Conservation (phyloP, 164 flowering plant species). For the Santalum album region DNA sequence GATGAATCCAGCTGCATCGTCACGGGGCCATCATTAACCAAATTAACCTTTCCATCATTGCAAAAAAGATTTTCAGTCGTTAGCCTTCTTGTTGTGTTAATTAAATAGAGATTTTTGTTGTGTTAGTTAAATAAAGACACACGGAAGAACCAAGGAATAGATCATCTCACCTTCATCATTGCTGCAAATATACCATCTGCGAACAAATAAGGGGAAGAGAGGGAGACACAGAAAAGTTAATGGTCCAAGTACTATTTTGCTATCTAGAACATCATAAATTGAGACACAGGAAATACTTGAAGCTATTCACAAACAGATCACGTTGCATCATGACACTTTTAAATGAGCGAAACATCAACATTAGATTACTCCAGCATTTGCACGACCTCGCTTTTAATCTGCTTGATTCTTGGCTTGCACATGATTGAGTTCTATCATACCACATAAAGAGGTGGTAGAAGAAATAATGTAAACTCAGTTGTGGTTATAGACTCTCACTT, state of each 20-base stretch:
- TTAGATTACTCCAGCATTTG: not conserved
- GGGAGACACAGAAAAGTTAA: not conserved
- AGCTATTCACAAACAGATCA: not conserved
- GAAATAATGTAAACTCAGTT: too few species aligned
- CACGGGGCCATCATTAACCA: conserved; percentile 94
- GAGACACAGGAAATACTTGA: not conserved
- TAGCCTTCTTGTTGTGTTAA: not conserved
- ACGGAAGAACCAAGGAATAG: not conserved
- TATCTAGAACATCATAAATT: not conserved
- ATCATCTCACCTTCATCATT: conserved; percentile 70
- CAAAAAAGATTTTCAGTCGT: not conserved
- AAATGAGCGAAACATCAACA: not conserved
- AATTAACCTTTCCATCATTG: conserved; percentile 43
- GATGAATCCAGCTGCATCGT: conserved; percentile 94
- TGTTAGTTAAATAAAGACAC: not conserved
- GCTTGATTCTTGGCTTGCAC: not conserved
- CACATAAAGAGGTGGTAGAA: too few species aligned
- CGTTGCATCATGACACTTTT: not conserved
- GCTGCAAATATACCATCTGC: conserved; percentile 96
- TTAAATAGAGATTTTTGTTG: not conserved
- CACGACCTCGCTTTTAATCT: not conserved
- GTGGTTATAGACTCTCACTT: too few species aligned
- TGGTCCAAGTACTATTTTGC: not conserved
- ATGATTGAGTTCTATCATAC: too few species aligned
- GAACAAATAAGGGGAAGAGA: not conserved